These are phyloP conservation scores for Solanum acaule DNA, from an alignment of 257 asterid species.

Conservation along the genomic window DNA sequence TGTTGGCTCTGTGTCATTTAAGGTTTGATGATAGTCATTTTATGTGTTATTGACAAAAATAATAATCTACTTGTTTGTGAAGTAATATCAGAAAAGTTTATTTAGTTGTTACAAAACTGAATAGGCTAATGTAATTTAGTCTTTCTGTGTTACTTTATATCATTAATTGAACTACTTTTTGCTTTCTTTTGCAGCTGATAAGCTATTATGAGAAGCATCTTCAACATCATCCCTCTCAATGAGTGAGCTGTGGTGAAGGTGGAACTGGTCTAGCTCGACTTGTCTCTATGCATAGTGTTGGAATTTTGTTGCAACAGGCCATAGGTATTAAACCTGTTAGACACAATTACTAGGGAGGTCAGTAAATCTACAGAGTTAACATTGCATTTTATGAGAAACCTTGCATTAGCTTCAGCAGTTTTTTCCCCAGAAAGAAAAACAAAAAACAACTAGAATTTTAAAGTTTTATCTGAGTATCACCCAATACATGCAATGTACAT, in stretches of 20 bases:
- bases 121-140: neutral
- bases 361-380: neutral
- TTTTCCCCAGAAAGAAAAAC: neutral
- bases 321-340: neutral
- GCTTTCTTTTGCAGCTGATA: neutral
- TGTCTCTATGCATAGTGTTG: neutral
- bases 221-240: neutral
- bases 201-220: neutral
- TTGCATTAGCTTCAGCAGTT: neutral
- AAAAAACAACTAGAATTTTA: neutral
- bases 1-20: neutral
- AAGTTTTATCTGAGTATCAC: neutral
- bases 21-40: neutral
- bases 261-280: neutral
- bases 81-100: neutral
- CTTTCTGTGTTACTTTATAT: neutral
- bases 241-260: neutral
- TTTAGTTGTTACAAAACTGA: neutral
- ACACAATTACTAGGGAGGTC: neutral
- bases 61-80: neutral
- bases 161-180: neutral
- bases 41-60: neutral
- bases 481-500: neutral
- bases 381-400: neutral
- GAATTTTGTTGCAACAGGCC: neutral